Evolutionary conservation across 2,329 filamentous ascomycete species (phyloP).

Genomic region (Sclerotinia sclerotiorum): DNA sequence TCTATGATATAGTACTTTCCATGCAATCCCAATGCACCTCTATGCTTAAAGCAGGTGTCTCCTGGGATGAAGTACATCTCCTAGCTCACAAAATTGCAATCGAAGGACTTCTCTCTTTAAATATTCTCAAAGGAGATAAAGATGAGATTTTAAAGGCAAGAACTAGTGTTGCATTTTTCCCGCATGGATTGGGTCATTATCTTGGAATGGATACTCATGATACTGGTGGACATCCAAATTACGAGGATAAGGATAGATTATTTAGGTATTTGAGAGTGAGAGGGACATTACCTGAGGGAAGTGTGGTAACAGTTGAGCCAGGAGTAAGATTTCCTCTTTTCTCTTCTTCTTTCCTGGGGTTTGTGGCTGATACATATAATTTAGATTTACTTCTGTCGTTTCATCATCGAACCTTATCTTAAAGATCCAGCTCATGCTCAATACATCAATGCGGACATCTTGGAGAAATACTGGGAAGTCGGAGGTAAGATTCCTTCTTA

Average conservation of each 20-base stretch:
- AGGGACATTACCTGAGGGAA: slow-evolving; percentile 70
- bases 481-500: slow-evolving; percentile 47
- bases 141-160: slow-evolving; percentile 74
- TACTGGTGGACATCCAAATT: slow-evolving; percentile 75
- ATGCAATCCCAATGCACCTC: slow-evolving; percentile 83
- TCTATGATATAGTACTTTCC: slow-evolving; percentile 79
- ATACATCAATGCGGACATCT: slow-evolving; percentile 71
- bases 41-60: slow-evolving; percentile 68
- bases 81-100: slow-evolving; percentile 81
- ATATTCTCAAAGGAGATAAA: slow-evolving; percentile 67
- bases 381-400: slow-evolving; percentile 84
- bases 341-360: background rate
- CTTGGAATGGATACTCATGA: slow-evolving; percentile 93
- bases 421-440: slow-evolving; percentile 68
- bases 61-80: slow-evolving; percentile 80
- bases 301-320: slow-evolving; percentile 92
- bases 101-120: slow-evolving; percentile 71
- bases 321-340: slow-evolving; percentile 57
- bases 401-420: slow-evolving; percentile 81
- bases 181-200: slow-evolving; percentile 88
- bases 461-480: slow-evolving; percentile 80
- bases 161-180: slow-evolving; percentile 88
- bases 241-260: slow-evolving; percentile 75
- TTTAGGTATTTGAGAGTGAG: slow-evolving; percentile 85
- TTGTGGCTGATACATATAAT: background rate